Conservation (phyloP, 768 basidiomycete genomes). For the Pleurotus platypus region DNA sequence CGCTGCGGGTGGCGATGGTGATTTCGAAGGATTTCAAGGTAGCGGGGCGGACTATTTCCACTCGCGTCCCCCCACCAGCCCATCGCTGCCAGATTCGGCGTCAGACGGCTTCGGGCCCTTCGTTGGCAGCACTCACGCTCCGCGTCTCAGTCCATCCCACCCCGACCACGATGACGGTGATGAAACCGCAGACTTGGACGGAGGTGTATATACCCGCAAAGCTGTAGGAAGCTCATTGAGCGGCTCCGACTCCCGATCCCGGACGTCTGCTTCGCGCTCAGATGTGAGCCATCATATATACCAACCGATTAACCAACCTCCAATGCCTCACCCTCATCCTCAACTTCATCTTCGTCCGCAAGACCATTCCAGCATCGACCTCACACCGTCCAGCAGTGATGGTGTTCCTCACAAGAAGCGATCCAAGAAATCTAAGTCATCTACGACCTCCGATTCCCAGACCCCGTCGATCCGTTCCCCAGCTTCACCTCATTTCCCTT, state of each 20-base stretch:
- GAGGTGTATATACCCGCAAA: conserved; percentile 45
- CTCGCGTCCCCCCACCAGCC: conserved; percentile 10
- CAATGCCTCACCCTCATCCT: not conserved
- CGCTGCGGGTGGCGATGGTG: conserved; percentile 29
- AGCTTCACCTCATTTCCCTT: conserved; percentile 27
- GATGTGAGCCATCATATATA: not conserved
- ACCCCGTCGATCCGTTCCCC: conserved; percentile 44
- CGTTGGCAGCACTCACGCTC: conserved; percentile 1
- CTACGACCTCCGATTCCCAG: conserved; percentile 39
- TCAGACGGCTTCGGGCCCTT: conserved; percentile 17
- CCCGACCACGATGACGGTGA: conserved; percentile 38
- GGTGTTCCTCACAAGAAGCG: conserved; percentile 9
- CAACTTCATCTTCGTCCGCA: not conserved
- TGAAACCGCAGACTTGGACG: conserved; percentile 58
- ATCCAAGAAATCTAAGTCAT: conserved; percentile 17
- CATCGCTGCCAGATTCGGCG: conserved; percentile 5
- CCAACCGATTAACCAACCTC: conserved; percentile 2
- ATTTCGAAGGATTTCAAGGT: conserved; percentile 70
- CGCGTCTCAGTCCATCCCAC: not conserved
- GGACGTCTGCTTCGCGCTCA: conserved; percentile 48
- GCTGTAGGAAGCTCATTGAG: conserved; percentile 27
- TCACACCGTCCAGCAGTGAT: conserved; percentile 8
- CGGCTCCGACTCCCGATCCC: conserved; percentile 60
- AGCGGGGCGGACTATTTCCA: conserved; percentile 28
- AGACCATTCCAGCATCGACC: conserved; percentile 17